Percentiles rank a stretch among this genome's conserved stretches.
Evolutionary conservation across 2,329 filamentous ascomycete genomes (phyloP).

Genomic region (Chaetomium sp.): DNA sequence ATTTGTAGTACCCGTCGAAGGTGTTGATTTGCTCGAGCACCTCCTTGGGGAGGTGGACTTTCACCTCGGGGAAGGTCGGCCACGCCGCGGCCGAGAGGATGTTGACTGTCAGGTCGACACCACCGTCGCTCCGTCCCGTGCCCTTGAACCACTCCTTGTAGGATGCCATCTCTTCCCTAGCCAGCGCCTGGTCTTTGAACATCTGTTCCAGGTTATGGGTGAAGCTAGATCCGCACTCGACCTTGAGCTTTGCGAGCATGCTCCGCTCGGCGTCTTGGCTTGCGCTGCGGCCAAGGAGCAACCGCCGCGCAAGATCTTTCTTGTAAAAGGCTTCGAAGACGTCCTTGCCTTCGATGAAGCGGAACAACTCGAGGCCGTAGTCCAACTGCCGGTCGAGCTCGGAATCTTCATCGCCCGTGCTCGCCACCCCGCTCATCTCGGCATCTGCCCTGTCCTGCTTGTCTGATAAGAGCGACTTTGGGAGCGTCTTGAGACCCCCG

Average conservation of each 20-base stretch:
- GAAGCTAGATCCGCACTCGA: constrained; percentile 90
- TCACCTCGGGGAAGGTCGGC: constrained; percentile 81
- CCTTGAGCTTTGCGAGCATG: constrained; percentile 90
- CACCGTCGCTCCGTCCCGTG: constrained; percentile 44
- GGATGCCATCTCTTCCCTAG: constrained; percentile 86
- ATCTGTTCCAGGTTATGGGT: constrained; percentile 98
- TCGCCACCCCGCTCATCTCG: constrained; percentile 64
- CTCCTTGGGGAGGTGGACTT: constrained; percentile 68
- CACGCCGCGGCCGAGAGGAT: constrained; percentile 90
- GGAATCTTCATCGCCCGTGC: constrained; percentile 81
- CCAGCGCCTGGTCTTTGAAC: constrained; percentile 97
- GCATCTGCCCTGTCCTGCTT: constrained; percentile 58
- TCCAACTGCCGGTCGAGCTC: constrained; percentile 92
- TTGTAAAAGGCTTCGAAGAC: constrained; percentile 99
- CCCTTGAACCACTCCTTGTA: constrained; percentile 72
- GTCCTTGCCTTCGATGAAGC: constrained; percentile 95
- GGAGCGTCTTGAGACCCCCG: constrained; percentile 82
- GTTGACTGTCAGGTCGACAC: constrained; percentile 78
- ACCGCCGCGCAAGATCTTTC: constrained; percentile 84
- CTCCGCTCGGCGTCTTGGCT: constrained; percentile 94
- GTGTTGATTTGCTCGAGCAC: constrained; percentile 75
- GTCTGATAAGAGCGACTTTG: constrained; percentile 66
- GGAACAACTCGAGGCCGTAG: constrained; percentile 89
- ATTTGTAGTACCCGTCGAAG: constrained; percentile 84
- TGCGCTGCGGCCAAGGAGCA: constrained; percentile 90